Base-by-base conservation (phyloP, 139 green algal species). In the Picochlorum sp. region DNA sequence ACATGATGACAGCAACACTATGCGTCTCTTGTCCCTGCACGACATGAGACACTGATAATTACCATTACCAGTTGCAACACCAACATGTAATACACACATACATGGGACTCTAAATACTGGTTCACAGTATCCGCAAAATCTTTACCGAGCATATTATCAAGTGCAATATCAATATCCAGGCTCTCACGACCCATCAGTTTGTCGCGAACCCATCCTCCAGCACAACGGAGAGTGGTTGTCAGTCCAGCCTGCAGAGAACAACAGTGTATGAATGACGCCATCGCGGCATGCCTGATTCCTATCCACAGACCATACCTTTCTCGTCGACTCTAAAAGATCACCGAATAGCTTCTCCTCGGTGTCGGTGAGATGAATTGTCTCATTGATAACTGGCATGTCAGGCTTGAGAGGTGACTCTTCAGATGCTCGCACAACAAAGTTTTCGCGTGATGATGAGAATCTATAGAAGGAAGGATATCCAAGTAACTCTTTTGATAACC, bases 181-280 rank as follows among this genome's bases (percentile, higher is more conserved):
- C 74, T 90, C 24, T 87, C 73, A 21, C 69, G 74, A 13, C 88
- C 88, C 56, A 96, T 80, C 49, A 96, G 74, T 74, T 98, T 98
- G 75, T 99, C 93, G 1, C 93, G 72, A 51, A 98, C 93, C 93
- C 94, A 98, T 13, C 93, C 93, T 6, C 93, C 93, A 18, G 93
- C 93, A 56, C 85, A 93, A 2, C 93, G 82, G 34, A 96, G 78
- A 47, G 82, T 87, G 14, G 84, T 87, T 20, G 45, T 54, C 47
- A 54, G n/a, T 54, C 47, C 47, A 26, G 47, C 47, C 47, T 54
- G 11, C 47, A 54, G 8, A 54, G 11, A 24, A 8, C 16, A 24
- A 8, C 8, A 41, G 0, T 9, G 9, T 13, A 41, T 41, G 34
- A 41, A 11, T 13, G 34, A 41, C 8, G 8, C 8, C 34, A 41